Evolutionary conservation across 495 filamentous ascomycete species (phyloP).

Genomic region (Daldinia childiae): DNA sequence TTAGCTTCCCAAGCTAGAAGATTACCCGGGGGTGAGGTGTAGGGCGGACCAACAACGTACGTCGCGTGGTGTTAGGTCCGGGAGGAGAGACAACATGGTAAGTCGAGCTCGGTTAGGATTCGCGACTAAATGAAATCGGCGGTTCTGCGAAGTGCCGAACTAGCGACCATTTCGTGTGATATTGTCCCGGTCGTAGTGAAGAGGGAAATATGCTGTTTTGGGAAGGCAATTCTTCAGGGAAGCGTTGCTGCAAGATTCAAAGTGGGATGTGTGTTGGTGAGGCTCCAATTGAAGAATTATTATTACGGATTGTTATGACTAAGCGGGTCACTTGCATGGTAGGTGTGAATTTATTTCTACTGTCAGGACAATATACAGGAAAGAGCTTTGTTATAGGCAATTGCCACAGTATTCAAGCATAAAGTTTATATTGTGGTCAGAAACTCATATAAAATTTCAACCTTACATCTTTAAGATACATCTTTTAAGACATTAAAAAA

Average conservation of each 20-base stretch:
- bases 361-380: not conserved
- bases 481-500: too few relatives aligned
- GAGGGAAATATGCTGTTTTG: slow-evolving; percentile 8
- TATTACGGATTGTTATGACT: slow-evolving; percentile 30
- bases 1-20: slow-evolving; percentile 3
- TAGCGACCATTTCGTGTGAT: slow-evolving; percentile 18
- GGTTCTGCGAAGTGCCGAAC: not conserved
- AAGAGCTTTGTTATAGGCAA: not conserved
- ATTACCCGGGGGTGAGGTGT: not conserved
- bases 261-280: slow-evolving; percentile 21
- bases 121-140: slow-evolving; percentile 18
- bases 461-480: slow-evolving; percentile 2
- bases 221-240: slow-evolving; percentile 20
- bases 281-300: slow-evolving; percentile 26
- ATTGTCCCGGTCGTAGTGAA: not conserved
- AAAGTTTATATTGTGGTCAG: too few relatives aligned
- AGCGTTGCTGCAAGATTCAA: slow-evolving; percentile 14
- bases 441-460: not conserved
- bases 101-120: slow-evolving; percentile 31
- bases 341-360: not conserved
- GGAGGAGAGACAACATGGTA: slow-evolving; percentile 73
- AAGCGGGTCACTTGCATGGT: slow-evolving; percentile 11
- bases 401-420: not conserved
- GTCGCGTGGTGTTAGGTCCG: slow-evolving; percentile 74
- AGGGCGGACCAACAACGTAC: slow-evolving; percentile 57